phyloP scores from a whole-genome alignment of 108 stramenopile species.

The Aureococcus anophagefferens region DNA sequence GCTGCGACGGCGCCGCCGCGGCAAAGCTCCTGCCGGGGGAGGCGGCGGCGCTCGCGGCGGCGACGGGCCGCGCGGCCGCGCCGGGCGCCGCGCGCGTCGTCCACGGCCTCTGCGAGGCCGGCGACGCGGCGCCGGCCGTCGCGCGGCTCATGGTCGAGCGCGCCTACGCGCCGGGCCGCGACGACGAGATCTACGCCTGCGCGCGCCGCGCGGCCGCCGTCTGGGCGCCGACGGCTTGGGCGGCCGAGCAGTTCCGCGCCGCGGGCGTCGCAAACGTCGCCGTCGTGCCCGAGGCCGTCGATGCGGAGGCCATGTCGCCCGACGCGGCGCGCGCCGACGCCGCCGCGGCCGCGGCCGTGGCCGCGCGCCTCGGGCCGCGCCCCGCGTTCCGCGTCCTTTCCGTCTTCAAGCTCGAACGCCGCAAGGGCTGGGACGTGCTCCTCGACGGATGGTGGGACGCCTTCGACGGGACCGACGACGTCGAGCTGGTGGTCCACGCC shows the following conservation, averaged over 20 bases:
- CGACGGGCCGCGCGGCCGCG: too few relatives aligned
- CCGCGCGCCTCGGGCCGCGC: background rate
- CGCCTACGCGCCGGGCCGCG: background rate
- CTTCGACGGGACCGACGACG: conserved; percentile 5
- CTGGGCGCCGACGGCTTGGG: background rate
- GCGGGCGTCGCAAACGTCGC: too few relatives aligned
- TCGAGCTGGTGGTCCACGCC: conserved; percentile 10
- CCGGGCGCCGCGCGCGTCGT: background rate
- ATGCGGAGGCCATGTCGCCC: background rate
- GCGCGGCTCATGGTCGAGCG: background rate
- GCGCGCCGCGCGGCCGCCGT: background rate
- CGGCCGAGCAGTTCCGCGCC: background rate
- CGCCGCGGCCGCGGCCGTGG: background rate
- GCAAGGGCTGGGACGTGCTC: conserved; percentile 33
- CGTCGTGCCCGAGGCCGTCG: background rate
- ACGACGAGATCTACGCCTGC: background rate
- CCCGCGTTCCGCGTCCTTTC: conserved; percentile 15
- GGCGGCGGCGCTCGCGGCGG: background rate
- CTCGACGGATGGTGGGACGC: conserved; percentile 14
- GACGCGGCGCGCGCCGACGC: background rate
- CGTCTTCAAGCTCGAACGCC: conserved; percentile 35
- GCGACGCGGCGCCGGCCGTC: background rate
- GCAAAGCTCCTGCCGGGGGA: background rate
- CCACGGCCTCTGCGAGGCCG: background rate
- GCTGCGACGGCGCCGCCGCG: background rate